Conservation (phyloP, 306 rosid genomes). For the Mimosa pudica region DNA sequence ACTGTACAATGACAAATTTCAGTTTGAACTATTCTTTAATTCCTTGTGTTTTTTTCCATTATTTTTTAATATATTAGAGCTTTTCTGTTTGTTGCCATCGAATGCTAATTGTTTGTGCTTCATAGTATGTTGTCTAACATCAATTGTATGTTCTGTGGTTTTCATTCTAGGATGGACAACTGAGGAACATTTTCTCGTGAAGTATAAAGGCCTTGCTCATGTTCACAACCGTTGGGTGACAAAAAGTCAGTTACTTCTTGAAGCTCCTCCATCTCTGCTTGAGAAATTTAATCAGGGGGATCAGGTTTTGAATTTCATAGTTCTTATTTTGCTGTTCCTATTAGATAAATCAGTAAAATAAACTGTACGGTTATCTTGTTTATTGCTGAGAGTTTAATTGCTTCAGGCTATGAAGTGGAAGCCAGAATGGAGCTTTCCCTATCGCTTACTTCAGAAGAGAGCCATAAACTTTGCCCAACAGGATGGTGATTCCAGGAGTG, state of each 20-base stretch:
- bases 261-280: conserved; percentile 59
- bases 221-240: conserved; percentile 64
- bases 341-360: conserved; percentile 9
- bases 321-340: conserved; percentile 16
- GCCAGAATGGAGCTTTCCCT: conserved; percentile 66
- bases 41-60: conserved; percentile 1
- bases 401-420: conserved; percentile 50
- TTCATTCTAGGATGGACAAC: conserved; percentile 42
- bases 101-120: not conserved
- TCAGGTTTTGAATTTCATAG: conserved; percentile 51
- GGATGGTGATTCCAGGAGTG: conserved; percentile 32
- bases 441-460: conserved; percentile 64
- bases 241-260: conserved; percentile 54
- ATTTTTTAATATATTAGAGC: not conserved
- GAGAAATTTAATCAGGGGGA: conserved; percentile 42
- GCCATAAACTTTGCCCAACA: conserved; percentile 38
- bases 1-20: conserved; percentile 25
- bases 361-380: conserved; percentile 25
- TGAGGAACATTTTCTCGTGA: conserved; percentile 59
- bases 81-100: not conserved
- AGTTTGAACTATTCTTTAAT: conserved; percentile 3
- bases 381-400: conserved; percentile 22
- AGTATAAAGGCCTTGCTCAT: conserved; percentile 71
- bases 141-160: conserved; percentile 16
- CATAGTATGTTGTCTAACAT: conserved; percentile 18